A percentile compares a stretch with the other conserved stretches of the same genome.
These are phyloP conservation scores for Cenchrus fungigraminus DNA, from an alignment of 176 grass and related monocot genomes.

Conservation along the genomic window DNA sequence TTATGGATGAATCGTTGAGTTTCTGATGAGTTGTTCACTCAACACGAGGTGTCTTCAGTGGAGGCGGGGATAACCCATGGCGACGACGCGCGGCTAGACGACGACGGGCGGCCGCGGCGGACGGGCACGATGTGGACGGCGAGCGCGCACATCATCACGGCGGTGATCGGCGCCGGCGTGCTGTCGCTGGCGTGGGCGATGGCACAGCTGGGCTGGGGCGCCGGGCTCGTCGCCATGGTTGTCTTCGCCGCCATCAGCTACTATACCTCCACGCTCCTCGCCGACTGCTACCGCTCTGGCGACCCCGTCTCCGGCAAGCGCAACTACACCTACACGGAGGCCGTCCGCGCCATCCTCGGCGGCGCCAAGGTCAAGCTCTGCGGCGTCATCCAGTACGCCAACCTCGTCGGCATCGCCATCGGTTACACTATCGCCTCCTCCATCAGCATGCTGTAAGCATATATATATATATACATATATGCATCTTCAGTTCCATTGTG, in stretches of 20 bases:
- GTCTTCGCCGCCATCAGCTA: slow-evolving; percentile 88
- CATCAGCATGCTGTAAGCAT: slow-evolving; percentile 62
- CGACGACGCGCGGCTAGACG: slow-evolving; percentile 44
- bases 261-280: slow-evolving; percentile 86
- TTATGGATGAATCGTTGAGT: too few relatives aligned
- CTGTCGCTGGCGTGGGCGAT: slow-evolving; percentile 92
- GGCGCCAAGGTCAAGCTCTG: slow-evolving; percentile 63
- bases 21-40: too few relatives aligned
- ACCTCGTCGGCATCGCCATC: slow-evolving; percentile 75
- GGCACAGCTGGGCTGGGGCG: slow-evolving; percentile 85
- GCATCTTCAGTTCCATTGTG: too few relatives aligned
- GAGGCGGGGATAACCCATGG: slow-evolving; percentile 18
- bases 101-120: slow-evolving; percentile 61
- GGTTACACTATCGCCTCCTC: slow-evolving; percentile 74
- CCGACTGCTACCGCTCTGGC: slow-evolving; percentile 90
- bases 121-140: slow-evolving; percentile 89
- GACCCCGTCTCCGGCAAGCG: slow-evolving; percentile 69
- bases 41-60: background rate
- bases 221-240: slow-evolving; percentile 75
- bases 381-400: slow-evolving; percentile 66
- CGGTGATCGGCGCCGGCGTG: slow-evolving; percentile 89
- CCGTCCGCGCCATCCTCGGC: slow-evolving; percentile 72
- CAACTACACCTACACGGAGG: slow-evolving; percentile 95
- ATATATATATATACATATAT: background rate
- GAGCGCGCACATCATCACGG: slow-evolving; percentile 94